Evolutionary conservation across 2,329 filamentous ascomycete genomes (phyloP).

Genomic region (Calonectria ilicicola): DNA sequence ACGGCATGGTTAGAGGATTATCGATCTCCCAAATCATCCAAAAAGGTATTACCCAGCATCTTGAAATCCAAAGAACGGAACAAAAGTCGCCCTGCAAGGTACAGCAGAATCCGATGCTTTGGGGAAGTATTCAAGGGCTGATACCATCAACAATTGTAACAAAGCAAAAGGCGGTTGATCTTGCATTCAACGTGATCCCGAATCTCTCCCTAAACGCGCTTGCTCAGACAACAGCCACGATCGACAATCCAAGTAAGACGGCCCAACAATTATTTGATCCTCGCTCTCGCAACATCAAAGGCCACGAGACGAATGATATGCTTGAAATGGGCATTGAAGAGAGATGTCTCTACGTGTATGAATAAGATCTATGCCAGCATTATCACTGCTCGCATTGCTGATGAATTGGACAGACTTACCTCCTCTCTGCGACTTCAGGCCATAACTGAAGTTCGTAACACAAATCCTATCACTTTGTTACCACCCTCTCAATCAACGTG

Average conservation of each 20-base stretch:
- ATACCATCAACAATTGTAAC: neutral
- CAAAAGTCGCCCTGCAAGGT: neutral
- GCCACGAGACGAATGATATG: neutral
- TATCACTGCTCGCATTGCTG: neutral
- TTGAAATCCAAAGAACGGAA: conserved; percentile 21
- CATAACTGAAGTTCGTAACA: conserved; percentile 29
- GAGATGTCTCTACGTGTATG: conserved; percentile 3
- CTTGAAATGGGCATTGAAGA: neutral
- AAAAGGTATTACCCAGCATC: conserved; percentile 34
- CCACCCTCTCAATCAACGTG: neutral
- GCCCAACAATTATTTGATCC: neutral
- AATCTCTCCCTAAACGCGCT: neutral
- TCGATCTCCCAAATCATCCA: conserved; percentile 32
- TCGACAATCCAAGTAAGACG: neutral
- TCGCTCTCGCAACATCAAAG: neutral
- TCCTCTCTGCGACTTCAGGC: conserved; percentile 33
- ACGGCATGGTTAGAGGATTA: conserved; percentile 24
- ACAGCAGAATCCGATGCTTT: neutral
- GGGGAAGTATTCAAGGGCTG: neutral
- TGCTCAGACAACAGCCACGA: neutral
- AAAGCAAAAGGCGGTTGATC: neutral
- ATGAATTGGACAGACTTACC: conserved; percentile 12
- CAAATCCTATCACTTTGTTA: conserved; percentile 4
- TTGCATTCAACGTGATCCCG: neutral
- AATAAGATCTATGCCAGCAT: neutral